These are phyloP conservation scores for Candida sanyaensis DNA, from an alignment of 1,139 yeast genomes.

Conservation along the genomic window DNA sequence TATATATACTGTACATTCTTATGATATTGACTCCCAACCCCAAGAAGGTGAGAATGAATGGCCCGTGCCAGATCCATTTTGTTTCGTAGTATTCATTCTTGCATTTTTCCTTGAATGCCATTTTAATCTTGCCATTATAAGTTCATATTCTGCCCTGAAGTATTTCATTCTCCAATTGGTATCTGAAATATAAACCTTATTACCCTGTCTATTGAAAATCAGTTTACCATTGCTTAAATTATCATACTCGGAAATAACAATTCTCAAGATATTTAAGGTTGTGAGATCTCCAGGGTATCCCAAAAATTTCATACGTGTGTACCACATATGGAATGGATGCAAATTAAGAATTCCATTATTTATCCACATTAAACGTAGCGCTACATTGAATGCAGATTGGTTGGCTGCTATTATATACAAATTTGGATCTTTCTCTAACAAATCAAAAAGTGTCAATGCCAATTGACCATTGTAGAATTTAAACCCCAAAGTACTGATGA, in stretches of 20 bases:
- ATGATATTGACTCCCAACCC: no score
- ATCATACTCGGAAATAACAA: conserved; percentile 39
- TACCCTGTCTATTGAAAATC: conserved; percentile 14
- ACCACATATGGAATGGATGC: conserved; percentile 35
- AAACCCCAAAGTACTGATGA: conserved; percentile 26
- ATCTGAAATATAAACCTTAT: conserved; percentile 39
- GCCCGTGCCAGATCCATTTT: no score
- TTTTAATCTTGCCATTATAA: conserved; percentile 9
- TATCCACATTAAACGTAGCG: conserved; percentile 40
- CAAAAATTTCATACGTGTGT: conserved; percentile 42
- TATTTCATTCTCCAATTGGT: conserved; percentile 32
- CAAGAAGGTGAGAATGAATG: no score
- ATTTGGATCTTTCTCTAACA: conserved; percentile 32
- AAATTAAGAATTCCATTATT: conserved; percentile 40
- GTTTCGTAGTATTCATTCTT: neutral
- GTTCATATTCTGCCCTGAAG: conserved; percentile 24
- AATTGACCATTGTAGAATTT: conserved; percentile 38
- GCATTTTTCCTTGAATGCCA: neutral
- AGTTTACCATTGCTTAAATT: conserved; percentile 22
- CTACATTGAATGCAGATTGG: conserved; percentile 45
- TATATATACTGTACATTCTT: no score
- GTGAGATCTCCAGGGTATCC: conserved; percentile 41
- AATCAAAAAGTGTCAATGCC: conserved; percentile 37
- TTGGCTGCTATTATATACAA: conserved; percentile 40
- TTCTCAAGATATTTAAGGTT: conserved; percentile 39